Percentiles rank a stretch among this genome's conserved stretches.
Evolutionary conservation across 1,284 basidiomycete species (phyloP).

Genomic region (Papiliotrema laurentii): DNA sequence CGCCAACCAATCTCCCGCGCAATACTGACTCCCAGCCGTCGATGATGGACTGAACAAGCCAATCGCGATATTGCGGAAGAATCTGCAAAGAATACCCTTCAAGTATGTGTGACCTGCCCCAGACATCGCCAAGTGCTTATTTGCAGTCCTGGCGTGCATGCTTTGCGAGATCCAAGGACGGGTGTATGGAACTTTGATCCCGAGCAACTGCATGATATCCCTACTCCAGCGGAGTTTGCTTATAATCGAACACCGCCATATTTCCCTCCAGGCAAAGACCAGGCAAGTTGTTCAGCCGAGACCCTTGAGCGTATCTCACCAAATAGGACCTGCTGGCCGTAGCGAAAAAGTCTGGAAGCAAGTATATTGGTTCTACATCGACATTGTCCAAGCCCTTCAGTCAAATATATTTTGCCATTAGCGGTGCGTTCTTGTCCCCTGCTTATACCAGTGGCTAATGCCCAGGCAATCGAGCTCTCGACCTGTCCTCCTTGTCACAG

Average conservation of each 20-base stretch:
- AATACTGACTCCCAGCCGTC: background rate
- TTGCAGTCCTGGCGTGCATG: slow-evolving; percentile 80
- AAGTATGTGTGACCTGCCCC: background rate
- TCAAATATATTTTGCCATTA: slow-evolving; percentile 81
- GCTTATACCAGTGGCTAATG: background rate
- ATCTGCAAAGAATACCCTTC: slow-evolving; percentile 6
- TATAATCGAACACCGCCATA: slow-evolving; percentile 76
- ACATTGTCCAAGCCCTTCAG: slow-evolving; percentile 77
- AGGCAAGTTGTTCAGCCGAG: slow-evolving; percentile 49
- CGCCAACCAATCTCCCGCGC: too few relatives aligned
- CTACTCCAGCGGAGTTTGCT: slow-evolving; percentile 82
- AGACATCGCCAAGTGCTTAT: background rate
- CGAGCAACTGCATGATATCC: slow-evolving; percentile 61
- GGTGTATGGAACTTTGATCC: slow-evolving; percentile 81
- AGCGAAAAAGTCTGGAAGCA: slow-evolving; percentile 54
- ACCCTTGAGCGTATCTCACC: background rate
- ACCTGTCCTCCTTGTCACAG: slow-evolving; percentile 57
- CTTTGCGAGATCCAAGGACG: slow-evolving; percentile 80
- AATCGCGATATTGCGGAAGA: background rate
- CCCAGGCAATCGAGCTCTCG: slow-evolving; percentile 58
- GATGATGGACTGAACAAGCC: background rate
- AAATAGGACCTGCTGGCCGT: slow-evolving; percentile 62
- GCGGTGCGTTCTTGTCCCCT: slow-evolving; percentile 21
- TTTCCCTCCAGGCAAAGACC: slow-evolving; percentile 73
- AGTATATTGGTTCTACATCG: slow-evolving; percentile 86